A percentile compares a stretch with the other conserved stretches of the same genome.
Conservation (phyloP, 345 rosid species). For the Arabidopsis suecica region DNA sequence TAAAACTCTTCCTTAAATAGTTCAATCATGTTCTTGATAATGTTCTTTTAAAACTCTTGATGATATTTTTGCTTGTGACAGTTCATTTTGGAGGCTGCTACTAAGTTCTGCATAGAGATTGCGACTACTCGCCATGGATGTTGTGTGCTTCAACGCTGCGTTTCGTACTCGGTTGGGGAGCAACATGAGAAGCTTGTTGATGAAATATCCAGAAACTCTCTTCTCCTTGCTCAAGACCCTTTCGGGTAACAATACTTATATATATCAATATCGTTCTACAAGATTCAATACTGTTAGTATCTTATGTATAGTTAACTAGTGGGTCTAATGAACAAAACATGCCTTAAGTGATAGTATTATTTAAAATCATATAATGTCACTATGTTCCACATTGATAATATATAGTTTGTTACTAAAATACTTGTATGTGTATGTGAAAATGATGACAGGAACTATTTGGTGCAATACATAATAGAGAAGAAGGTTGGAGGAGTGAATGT, state of each 20-base stretch:
- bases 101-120: constrained; percentile 57
- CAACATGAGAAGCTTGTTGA: constrained; percentile 55
- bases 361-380: background rate
- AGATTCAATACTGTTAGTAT: background rate
- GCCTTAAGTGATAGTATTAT: background rate
- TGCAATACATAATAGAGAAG: constrained; percentile 67
- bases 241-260: constrained; percentile 56
- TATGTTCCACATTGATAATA: background rate
- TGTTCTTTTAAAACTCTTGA: background rate
- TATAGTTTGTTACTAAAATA: background rate
- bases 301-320: background rate
- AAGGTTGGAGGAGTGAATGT: constrained; percentile 45
- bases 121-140: constrained; percentile 76
- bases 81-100: constrained; percentile 67
- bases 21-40: background rate
- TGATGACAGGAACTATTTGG: constrained; percentile 66
- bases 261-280: background rate
- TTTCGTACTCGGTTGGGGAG: constrained; percentile 55
- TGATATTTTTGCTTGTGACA: constrained; percentile 24
- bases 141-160: constrained; percentile 66
- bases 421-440: background rate
- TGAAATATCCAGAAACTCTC: constrained; percentile 57
- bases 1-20: background rate
- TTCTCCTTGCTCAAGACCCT: constrained; percentile 70
- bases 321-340: background rate